Base-by-base conservation (phyloP, 2,329 filamentous ascomycete genomes). In the Aspergillus sp. region DNA sequence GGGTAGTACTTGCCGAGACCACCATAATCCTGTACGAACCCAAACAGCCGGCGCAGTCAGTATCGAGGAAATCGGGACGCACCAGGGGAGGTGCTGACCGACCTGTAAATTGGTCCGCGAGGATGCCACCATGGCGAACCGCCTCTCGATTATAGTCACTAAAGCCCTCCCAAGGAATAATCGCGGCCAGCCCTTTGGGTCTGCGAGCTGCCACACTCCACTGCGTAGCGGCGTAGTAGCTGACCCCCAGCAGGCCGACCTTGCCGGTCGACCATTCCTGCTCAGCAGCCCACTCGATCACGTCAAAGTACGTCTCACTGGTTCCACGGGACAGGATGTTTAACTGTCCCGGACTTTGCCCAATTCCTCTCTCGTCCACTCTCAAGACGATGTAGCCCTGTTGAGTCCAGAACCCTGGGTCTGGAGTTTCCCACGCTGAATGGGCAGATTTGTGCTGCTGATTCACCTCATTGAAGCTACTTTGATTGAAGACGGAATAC, bases 81-180 rank as follows among this genome's bases (percentile, higher is more conserved):
- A 10, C 3, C 41, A 44, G 0, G 8, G 15, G 38, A 1, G 38
- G 25, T 27, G 7, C 5, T 39, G n/a, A 39, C 41, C 1, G 5
- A 5, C 71, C 62, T 63, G 87, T 85, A 64, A 86, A 87, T 0
- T 66, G 71, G 62, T 86, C 81, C 0, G 83, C 83, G 0, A 86
- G 68, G 41, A 88, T 87, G 0, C 85, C 86, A 0, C 85, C 86
- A 59, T 88, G 85, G 0, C 84, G 78, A 59, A 80, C 83, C 0
- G 81, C 73, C 59, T 87, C 85, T 1, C 81, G 73, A 61, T 82
- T 84, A 61, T 79, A 80, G 59, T 84, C 82, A 0, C 75, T 77
- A 75, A 83, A 81, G 2, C 82, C 82, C 66, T 84, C 82, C 80
- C 81, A 84, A 0, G 82, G 82, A 25, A 84, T 73, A 4, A 83